A percentile compares a stretch with the other conserved stretches of the same genome.
Evolutionary conservation across 257 asterid genomes (phyloP).

Genomic region (Lavandula angustifolia): DNA sequence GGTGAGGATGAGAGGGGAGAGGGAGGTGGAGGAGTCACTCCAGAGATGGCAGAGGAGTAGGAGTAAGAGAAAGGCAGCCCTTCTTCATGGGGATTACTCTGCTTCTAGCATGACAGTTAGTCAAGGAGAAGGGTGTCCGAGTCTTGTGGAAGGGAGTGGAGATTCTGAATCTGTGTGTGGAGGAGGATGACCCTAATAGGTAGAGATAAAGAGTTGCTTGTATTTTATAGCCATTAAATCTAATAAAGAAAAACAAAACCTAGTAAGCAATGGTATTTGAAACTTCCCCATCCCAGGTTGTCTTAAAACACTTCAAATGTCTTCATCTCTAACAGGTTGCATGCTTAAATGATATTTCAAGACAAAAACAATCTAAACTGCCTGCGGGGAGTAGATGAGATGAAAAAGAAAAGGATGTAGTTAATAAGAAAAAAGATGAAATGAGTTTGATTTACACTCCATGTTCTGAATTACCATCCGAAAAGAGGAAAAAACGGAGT

Average conservation of each 20-base stretch:
- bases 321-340: not conserved
- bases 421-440: too few relatives aligned
- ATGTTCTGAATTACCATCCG: too few relatives aligned
- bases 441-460: too few relatives aligned
- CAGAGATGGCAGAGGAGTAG: slow-evolving; percentile 55
- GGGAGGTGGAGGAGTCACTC: slow-evolving; percentile 33
- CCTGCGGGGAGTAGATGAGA: too few relatives aligned
- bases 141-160: slow-evolving; percentile 41
- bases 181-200: slow-evolving; percentile 5
- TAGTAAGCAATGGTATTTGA: not conserved
- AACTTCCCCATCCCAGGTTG: not conserved
- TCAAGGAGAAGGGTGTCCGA: slow-evolving; percentile 30
- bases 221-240: not conserved
- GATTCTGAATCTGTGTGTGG: slow-evolving; percentile 57
- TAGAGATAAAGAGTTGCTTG: too few relatives aligned
- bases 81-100: slow-evolving; percentile 30
- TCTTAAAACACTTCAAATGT: not conserved
- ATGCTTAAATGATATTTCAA: not conserved
- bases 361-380: too few relatives aligned
- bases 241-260: slow-evolving; percentile 1
- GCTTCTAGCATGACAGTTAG: slow-evolving; percentile 48
- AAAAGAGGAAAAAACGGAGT: too few relatives aligned
- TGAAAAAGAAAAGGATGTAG: too few relatives aligned
- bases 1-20: not conserved
- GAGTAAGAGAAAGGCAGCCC: slow-evolving; percentile 56